Conservation (phyloP, 2,329 filamentous ascomycete genomes). For the Penicillium olsonii region DNA sequence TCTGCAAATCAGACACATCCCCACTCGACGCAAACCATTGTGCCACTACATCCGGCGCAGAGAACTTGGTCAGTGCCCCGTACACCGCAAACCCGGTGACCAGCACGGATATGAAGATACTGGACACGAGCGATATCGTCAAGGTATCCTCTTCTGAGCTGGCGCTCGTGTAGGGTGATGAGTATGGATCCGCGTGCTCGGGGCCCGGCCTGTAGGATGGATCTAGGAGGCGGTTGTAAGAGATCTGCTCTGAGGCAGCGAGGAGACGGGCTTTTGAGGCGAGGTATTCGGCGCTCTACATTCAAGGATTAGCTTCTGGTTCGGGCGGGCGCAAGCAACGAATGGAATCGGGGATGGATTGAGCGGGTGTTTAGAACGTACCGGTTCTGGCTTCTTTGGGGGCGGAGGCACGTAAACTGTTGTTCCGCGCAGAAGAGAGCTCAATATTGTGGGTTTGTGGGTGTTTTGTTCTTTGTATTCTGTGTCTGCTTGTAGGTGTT, state of each 20-base stretch:
- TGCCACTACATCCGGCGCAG: slow-evolving; percentile 34
- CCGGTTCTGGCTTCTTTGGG: slow-evolving; percentile 73
- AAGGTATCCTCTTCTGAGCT: slow-evolving; percentile 28
- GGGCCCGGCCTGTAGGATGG: slow-evolving; percentile 56
- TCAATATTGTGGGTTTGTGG: slow-evolving; percentile 53
- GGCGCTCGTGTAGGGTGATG: slow-evolving; percentile 2
- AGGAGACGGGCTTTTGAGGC: slow-evolving; percentile 84
- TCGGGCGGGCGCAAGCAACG: neutral
- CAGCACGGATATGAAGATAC: slow-evolving; percentile 83
- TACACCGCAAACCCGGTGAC: slow-evolving; percentile 58
- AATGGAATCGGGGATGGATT: neutral
- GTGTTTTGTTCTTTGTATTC: slow-evolving; percentile 10
- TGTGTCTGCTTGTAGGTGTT: slow-evolving; percentile 24
- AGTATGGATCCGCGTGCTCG: slow-evolving; percentile 44
- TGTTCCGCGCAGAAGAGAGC: slow-evolving; percentile 70
- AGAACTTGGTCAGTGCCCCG: slow-evolving; percentile 43
- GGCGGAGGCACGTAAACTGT: slow-evolving; percentile 77
- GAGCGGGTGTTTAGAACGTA: slow-evolving; percentile 45
- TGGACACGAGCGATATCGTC: slow-evolving; percentile 69
- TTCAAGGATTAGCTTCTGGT: neutral
- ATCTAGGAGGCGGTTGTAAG: slow-evolving; percentile 75
- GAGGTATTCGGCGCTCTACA: slow-evolving; percentile 74
- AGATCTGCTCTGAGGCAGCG: slow-evolving; percentile 75
- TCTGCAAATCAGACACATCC: slow-evolving; percentile 15
- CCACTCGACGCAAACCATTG: slow-evolving; percentile 16